Percentiles rank a stretch among this genome's conserved stretches.
These are phyloP conservation scores for Saccharomycopsis capsularis DNA, from an alignment of 805 yeast species.

Conservation along the genomic window DNA sequence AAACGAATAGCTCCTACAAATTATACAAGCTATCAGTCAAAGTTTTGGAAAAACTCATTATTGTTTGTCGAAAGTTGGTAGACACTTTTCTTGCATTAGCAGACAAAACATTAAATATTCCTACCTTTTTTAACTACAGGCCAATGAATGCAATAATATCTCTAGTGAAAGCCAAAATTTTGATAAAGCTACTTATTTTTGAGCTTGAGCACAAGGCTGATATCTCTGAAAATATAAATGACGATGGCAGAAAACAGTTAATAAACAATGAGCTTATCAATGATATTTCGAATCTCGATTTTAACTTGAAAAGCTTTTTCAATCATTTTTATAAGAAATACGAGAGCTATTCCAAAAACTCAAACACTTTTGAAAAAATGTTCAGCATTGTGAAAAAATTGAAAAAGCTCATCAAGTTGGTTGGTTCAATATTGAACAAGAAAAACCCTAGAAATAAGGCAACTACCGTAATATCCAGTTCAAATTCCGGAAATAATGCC, in stretches of 20 bases:
- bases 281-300: constrained; percentile 19
- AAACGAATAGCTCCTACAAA: constrained; percentile 1
- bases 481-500: neutral
- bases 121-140: constrained; percentile 47
- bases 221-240: constrained; percentile 20
- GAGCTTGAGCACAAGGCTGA: constrained; percentile 4
- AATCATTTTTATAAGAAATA: constrained; percentile 19
- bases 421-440: constrained; percentile 14
- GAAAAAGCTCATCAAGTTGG: constrained; percentile 20
- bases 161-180: constrained; percentile 38
- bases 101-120: constrained; percentile 35
- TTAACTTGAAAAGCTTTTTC: constrained; percentile 19
- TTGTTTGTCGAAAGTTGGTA: constrained; percentile 40
- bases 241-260: constrained; percentile 25
- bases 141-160: constrained; percentile 48
- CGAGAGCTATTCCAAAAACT: constrained; percentile 15
- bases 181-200: constrained; percentile 33
- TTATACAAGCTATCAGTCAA: constrained; percentile 13
- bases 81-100: constrained; percentile 38
- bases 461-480: neutral
- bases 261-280: constrained; percentile 20
- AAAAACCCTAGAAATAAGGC: constrained; percentile 4
- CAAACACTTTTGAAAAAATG: constrained; percentile 20
- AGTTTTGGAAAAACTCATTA: constrained; percentile 34
- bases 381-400: constrained; percentile 21